Conservation (phyloP, 768 basidiomycete genomes). For the Tricholoma saponaceum region DNA sequence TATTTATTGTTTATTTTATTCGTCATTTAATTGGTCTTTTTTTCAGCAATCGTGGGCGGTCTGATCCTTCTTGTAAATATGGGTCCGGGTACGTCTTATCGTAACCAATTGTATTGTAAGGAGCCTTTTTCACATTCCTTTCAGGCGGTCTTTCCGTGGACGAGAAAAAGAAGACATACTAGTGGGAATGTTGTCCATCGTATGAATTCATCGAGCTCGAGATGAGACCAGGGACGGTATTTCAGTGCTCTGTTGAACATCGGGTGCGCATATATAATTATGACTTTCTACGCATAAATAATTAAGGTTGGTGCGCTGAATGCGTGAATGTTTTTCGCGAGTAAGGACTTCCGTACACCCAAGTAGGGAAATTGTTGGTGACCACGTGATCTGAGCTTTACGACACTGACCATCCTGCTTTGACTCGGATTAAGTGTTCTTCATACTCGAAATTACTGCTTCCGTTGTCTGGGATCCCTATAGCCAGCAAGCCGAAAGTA, state of each 20-base stretch:
- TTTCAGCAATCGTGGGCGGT: constrained; percentile 86
- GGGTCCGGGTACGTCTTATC: constrained; percentile 70
- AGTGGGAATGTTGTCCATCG: constrained; percentile 14
- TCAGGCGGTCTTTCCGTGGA: constrained; percentile 92
- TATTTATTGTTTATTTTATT: neutral
- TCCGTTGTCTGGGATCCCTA: too few relatives aligned
- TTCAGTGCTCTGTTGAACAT: neutral
- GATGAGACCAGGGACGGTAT: constrained; percentile 1
- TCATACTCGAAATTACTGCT: too few relatives aligned
- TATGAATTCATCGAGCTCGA: constrained; percentile 1
- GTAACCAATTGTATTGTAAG: neutral
- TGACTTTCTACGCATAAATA: constrained; percentile 13
- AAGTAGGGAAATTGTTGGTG: too few relatives aligned
- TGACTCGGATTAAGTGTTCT: too few relatives aligned
- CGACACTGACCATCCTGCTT: too few relatives aligned
- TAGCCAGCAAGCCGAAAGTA: too few relatives aligned
- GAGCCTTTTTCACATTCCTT: constrained; percentile 9
- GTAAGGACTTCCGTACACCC: too few relatives aligned
- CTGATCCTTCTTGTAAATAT: constrained; percentile 97
- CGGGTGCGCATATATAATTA: constrained; percentile 16
- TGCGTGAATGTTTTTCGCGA: neutral
- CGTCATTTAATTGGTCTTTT: constrained; percentile 4
- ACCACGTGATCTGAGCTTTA: too few relatives aligned
- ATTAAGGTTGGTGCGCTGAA: neutral
- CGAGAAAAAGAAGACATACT: constrained; percentile 98